Evolutionary conservation across 768 basidiomycete genomes (phyloP), one percentile per base, ranked within the genome.

Genomic region (Tulasnella sp.): DNA sequence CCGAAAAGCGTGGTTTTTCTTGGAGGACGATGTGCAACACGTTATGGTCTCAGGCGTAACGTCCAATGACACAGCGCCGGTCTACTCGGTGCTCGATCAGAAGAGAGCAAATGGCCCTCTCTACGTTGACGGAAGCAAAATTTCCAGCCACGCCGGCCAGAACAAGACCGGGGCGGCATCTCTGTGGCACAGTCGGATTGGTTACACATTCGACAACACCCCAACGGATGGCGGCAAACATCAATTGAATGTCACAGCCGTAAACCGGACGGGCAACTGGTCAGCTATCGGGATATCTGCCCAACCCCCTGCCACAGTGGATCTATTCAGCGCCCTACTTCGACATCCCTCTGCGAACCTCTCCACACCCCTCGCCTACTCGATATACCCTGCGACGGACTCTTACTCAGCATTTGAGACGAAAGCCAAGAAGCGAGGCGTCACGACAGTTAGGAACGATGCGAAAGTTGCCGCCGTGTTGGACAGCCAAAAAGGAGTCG

Each of bases 1-100:
- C 76, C 82, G 84, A 65, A 87, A 86, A 70, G 75, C 78, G 0
- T 85, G 82, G 81, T 86, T 87, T 72, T 86, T 85, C 77, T 72
- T 86, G 30, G 75, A 78, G 15, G 70, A 80, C 65, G 81, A 83
- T 61, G 72, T 81, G 9, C 82, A 84, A 64, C 76, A 80, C 63
- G 79, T 86, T 62, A 80, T 82, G 76, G 66, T 86, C 21, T 74
- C 80, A 49, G 73, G 72, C 63, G 68, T 85, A 47, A 71, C 51
- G 21, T 67, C 70, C n/a, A 65, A 70, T 3, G 73, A 73, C 30
- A 69, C 67, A 50, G 75, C 77, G 1, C 21, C 32, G 23, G 75
- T 86, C 9, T 76, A 78, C 67, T 79, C 81, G 23, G 83, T 86
- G 44, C 77, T 88, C 21, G 85, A 88, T 67, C 84, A 87, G 67